These are phyloP conservation scores for Baorangia bicolor DNA, from an alignment of 768 basidiomycete genomes.

Conservation along the genomic window DNA sequence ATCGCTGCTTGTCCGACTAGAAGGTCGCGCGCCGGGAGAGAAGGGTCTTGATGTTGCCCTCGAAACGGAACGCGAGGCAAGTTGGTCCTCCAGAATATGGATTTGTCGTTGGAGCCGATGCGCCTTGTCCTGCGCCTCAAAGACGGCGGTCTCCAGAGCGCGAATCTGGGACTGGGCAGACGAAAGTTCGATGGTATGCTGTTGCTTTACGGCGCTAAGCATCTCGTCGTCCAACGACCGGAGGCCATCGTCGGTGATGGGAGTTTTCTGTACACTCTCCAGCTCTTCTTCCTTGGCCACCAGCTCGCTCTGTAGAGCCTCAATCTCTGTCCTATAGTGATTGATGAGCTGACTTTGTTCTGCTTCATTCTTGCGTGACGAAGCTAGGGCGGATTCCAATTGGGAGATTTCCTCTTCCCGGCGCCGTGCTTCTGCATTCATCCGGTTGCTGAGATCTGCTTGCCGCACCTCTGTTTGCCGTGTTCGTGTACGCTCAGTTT, in stretches of 20 bases:
- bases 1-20: slow-evolving; percentile 41
- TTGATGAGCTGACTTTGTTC: slow-evolving; percentile 66
- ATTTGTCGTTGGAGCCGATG: slow-evolving; percentile 72
- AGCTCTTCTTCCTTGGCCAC: slow-evolving; percentile 65
- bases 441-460: slow-evolving; percentile 57
- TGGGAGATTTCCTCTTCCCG: slow-evolving; percentile 55
- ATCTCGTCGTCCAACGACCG: slow-evolving; percentile 74
- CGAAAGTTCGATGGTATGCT: slow-evolving; percentile 79
- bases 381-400: slow-evolving; percentile 53
- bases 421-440: slow-evolving; percentile 43
- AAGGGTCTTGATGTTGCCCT: slow-evolving; percentile 45
- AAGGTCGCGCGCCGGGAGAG: slow-evolving; percentile 47
- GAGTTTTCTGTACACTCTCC: slow-evolving; percentile 48
- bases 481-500: slow-evolving; percentile 60
- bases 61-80: slow-evolving; percentile 46
- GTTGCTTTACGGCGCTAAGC: slow-evolving; percentile 64
- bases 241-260: slow-evolving; percentile 39
- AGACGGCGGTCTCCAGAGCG: slow-evolving; percentile 67
- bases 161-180: slow-evolving; percentile 78
- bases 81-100: slow-evolving; percentile 62
- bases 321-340: slow-evolving; percentile 67
- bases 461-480: slow-evolving; percentile 56
- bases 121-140: slow-evolving; percentile 67
- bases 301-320: slow-evolving; percentile 63
- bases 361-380: slow-evolving; percentile 44